Base-by-base conservation (phyloP, 352 stramenopile species). In the Blastocystis sp. region DNA sequence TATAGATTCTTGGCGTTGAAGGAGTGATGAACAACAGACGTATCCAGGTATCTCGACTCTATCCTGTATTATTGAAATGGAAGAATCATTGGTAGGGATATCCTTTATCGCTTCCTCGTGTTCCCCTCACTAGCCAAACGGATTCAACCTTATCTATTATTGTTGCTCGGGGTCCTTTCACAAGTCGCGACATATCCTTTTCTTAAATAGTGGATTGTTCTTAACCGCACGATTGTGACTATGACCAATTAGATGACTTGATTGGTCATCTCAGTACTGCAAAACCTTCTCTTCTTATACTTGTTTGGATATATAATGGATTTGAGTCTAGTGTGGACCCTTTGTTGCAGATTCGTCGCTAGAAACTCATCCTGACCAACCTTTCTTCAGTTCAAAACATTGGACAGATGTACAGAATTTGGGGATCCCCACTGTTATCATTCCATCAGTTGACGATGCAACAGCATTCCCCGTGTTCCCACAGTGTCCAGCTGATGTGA, bases 121-220 rank as follows among this genome's bases (percentile, higher is more conserved):
- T 27, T n/a, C n/a, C 35, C 33, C 17, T 60, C 42, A n/a, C 51
- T 11, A 42, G 17, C 22, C 48, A 40, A 27, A 9, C n/a, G 9
- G 22, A 51, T 0, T 54, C 48, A 0, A 35, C 22, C 6, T 9
- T 84, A 15, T 40, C 51, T 19, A 27, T 84, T 19, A 13, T 58
- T 30, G 73, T 84, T 17, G 73, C 73, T n/a, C 73, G 73, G 33
- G 73, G 73, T 27, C 73, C 73, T 11, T 84, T 69, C 56, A 66
- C 73, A 22, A 48, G 73, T 44, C 73, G 73, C 9, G 51, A 84
- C 13, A 62, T 62, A 62, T 62, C 56, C 56, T n/a, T 33, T 9
- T 48, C 9, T 3, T n/a, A 3, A 62, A 15, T 2, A 33, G 19
- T 62, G 56, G 15, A 15, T 17, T 7, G 56, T 33, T 13, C 56